Evolutionary conservation across 192 early-diverging fungal species (phyloP).

Genomic region (Coemansia sp.): DNA sequence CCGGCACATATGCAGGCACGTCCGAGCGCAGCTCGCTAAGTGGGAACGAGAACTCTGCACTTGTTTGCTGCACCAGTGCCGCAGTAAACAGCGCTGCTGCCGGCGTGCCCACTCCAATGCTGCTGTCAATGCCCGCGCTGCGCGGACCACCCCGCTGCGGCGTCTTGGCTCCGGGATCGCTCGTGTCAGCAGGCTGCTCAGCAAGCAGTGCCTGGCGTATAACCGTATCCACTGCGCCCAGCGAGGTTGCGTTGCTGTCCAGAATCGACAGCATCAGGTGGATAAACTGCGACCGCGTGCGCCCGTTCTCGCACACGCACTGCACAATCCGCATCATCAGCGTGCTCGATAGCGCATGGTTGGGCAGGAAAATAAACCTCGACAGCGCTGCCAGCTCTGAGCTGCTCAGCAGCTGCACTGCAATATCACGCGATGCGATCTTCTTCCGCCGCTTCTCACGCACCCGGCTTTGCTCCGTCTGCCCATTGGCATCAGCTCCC

Average conservation of each 20-base stretch:
- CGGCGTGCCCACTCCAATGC: slow-evolving; percentile 21
- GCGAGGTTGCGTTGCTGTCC: slow-evolving; percentile 59
- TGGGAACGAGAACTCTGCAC: slow-evolving; percentile 44
- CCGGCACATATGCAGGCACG: slow-evolving; percentile 82
- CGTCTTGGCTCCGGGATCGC: neutral
- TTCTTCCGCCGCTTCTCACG: slow-evolving; percentile 40
- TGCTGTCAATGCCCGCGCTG: neutral
- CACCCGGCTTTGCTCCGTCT: slow-evolving; percentile 22
- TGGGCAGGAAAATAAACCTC: slow-evolving; percentile 85
- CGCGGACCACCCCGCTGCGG: neutral
- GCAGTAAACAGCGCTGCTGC: slow-evolving; percentile 37
- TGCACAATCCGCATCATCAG: slow-evolving; percentile 39
- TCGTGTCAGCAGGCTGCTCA: neutral
- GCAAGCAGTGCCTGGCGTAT: slow-evolving; percentile 29
- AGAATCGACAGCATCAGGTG: slow-evolving; percentile 83
- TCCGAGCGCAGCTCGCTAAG: slow-evolving; percentile 53
- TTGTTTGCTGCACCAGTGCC: slow-evolving; percentile 37
- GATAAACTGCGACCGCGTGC: slow-evolving; percentile 78
- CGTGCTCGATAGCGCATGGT: slow-evolving; percentile 69
- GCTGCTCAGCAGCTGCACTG: slow-evolving; percentile 69
- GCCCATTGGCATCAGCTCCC: too few relatives aligned
- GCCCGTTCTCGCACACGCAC: slow-evolving; percentile 82
- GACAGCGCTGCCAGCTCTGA: slow-evolving; percentile 77
- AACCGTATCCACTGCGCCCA: slow-evolving; percentile 35
- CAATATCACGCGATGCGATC: slow-evolving; percentile 48